Conservation (phyloP, 2,329 filamentous ascomycete genomes). For the Chaetomium sp. region DNA sequence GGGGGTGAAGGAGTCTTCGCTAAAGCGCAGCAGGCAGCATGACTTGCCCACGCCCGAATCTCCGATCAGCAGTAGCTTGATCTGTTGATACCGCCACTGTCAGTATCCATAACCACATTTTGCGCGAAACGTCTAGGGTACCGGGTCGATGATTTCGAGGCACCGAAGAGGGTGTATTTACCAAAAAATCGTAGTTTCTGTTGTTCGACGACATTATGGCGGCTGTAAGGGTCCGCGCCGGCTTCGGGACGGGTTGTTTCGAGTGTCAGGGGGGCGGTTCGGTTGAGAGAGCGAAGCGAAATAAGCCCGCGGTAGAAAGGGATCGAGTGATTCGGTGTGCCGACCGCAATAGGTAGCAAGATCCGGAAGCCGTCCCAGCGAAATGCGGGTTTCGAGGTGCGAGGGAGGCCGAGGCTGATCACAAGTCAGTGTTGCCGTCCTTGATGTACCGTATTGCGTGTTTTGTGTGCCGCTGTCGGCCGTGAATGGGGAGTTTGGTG, state of each 20-base stretch:
- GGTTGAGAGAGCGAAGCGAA: constrained; percentile 5
- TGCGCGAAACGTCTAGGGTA: not conserved
- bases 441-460: constrained; percentile 7
- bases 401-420: constrained; percentile 4
- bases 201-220: constrained; percentile 90
- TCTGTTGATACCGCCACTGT: constrained; percentile 54
- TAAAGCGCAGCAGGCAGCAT: constrained; percentile 94
- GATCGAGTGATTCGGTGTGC: not conserved
- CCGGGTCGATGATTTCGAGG: not conserved
- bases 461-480: not conserved
- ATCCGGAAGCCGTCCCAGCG: constrained; percentile 6
- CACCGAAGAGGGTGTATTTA: constrained; percentile 51
- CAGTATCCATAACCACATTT: constrained; percentile 17
- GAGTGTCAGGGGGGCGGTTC: constrained; percentile 6
- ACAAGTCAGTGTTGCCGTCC: constrained; percentile 23
- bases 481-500: constrained; percentile 1
- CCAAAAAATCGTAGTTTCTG: constrained; percentile 98
- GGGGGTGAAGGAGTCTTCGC: constrained; percentile 95
- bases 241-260: constrained; percentile 16
- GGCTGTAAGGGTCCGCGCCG: constrained; percentile 26
- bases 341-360: constrained; percentile 9
- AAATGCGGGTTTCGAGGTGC: constrained; percentile 18
- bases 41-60: constrained; percentile 97
- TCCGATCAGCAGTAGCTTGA: constrained; percentile 95
- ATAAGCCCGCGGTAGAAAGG: not conserved